Conservation (phyloP, 768 basidiomycete genomes). For the Boletus reticulatus region DNA sequence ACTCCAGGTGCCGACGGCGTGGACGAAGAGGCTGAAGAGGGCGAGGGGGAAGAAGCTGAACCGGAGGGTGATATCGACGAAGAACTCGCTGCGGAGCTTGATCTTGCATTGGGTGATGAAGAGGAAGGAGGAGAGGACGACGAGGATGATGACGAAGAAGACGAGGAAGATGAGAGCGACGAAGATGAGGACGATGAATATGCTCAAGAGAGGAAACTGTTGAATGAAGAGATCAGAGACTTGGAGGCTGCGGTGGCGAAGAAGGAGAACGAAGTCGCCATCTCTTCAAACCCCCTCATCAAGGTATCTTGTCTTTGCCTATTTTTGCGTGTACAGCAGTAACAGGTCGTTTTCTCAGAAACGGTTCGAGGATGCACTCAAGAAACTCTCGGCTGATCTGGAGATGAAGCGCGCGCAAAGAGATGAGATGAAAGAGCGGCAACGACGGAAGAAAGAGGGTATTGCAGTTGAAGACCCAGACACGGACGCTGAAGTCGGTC, state of each 20-base stretch:
- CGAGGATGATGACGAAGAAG: slow-evolving; percentile 60
- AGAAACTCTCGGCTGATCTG: slow-evolving; percentile 82
- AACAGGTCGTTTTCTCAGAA: slow-evolving; percentile 44
- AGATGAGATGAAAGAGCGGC: slow-evolving; percentile 77
- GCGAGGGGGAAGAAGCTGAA: slow-evolving; percentile 58
- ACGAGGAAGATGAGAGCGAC: slow-evolving; percentile 44
- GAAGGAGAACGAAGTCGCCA: slow-evolving; percentile 80
- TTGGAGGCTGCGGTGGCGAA: slow-evolving; percentile 84
- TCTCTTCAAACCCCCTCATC: slow-evolving; percentile 84
- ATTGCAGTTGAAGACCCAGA: slow-evolving; percentile 40
- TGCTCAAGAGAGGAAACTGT: slow-evolving; percentile 69
- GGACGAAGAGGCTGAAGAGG: slow-evolving; percentile 59
- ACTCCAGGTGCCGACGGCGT: slow-evolving; percentile 53
- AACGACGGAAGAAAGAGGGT: slow-evolving; percentile 69
- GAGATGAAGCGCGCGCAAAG: slow-evolving; percentile 81
- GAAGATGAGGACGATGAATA: slow-evolving; percentile 84
- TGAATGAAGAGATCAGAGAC: slow-evolving; percentile 89
- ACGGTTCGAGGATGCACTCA: slow-evolving; percentile 91
- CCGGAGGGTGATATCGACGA: slow-evolving; percentile 83
- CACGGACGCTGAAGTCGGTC: slow-evolving; percentile 38
- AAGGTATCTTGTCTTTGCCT: slow-evolving; percentile 44
- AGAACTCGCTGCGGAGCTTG: slow-evolving; percentile 84
- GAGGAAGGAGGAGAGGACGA: slow-evolving; percentile 66
- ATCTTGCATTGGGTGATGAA: slow-evolving; percentile 72
- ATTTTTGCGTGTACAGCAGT: neutral